Base-by-base conservation (phyloP, 495 filamentous ascomycete genomes). In the Penicillium soppii region DNA sequence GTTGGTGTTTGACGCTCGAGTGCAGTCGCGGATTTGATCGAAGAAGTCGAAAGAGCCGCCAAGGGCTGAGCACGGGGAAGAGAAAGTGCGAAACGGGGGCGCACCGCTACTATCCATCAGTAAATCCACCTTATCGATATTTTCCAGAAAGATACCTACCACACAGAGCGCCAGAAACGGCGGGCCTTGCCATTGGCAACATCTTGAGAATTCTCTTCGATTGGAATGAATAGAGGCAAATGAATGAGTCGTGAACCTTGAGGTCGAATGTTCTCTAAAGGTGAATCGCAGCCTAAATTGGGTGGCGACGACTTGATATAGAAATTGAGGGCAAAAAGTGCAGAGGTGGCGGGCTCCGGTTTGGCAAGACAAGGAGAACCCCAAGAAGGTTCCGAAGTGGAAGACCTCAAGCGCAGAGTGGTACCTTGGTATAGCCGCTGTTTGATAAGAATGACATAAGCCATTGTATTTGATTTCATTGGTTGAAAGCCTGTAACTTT, bases 1-100 rank as follows among this genome's bases (percentile, higher is more conserved):
- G 66, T 39, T 35, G 69, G 68, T 64, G 73, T 72, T 68, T 62
- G 80, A 57, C 43, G 72, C 52, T 76, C 69, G 25, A 75, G 52
- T 13, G 74, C 71, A 22, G 67, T 74, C 26, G 74, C 73, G 12
- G 70, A 66, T 56, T 72, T 77, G 45, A 55, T 61, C 9, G 71
- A 58, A 7, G 74, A 75, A 29, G 65, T 74, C 26, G 74, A 74
- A 17, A 77, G 59, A n/a, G 58, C 57, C 6, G 67, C 68, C 20
- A 64, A 59, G 49, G 59, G 59, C 53, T 67, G 63, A 42, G 57
- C 51, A 43, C 59, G 68, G 55, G 63, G 57, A 29, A 52, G 47
- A 22, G 43, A 44, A 39, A 59, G 30, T 5, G 50, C 54, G 41
- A 65, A 54, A 30, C 57, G 52, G 43, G 72, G 61, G 46, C 62